Evolutionary conservation across 192 early-diverging fungal genomes (phyloP).

Genomic region (Chytriomyces confervae): DNA sequence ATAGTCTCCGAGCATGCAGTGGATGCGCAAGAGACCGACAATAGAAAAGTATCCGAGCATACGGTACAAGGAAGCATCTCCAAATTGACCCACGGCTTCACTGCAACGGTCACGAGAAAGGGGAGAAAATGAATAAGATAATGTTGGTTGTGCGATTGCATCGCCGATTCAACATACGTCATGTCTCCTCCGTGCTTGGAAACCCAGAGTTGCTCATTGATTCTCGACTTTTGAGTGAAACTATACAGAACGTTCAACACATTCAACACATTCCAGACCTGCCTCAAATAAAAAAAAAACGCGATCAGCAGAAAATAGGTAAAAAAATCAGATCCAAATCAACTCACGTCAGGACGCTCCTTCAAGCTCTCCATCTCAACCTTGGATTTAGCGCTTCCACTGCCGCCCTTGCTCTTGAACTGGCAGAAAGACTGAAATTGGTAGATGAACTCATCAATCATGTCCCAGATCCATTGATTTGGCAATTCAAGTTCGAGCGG

Average conservation of each 20-base stretch:
- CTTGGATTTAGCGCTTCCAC: slow-evolving; percentile 61
- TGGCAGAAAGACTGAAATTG: slow-evolving; percentile 98
- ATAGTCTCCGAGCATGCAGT: slow-evolving; percentile 96
- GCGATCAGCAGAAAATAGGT: too few species aligned
- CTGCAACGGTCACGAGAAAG: slow-evolving; percentile 29
- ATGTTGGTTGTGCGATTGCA: neutral
- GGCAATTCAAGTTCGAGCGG: slow-evolving; percentile 92
- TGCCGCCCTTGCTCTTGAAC: slow-evolving; percentile 85
- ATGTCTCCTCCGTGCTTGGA: slow-evolving; percentile 88
- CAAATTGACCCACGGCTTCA: slow-evolving; percentile 89
- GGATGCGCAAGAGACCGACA: slow-evolving; percentile 89
- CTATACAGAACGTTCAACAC: slow-evolving; percentile 97
- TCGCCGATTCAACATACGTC: slow-evolving; percentile 44
- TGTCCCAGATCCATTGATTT: slow-evolving; percentile 99
- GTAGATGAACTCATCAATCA: slow-evolving; percentile 99
- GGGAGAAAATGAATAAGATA: neutral
- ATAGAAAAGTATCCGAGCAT: slow-evolving; percentile 97
- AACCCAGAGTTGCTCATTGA: slow-evolving; percentile 91
- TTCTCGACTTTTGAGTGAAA: slow-evolving; percentile 92
- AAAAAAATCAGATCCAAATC: neutral
- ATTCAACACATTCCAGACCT: slow-evolving; percentile 95
- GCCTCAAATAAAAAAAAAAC: slow-evolving; percentile 33
- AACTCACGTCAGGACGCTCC: slow-evolving; percentile 69
- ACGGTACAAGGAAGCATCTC: slow-evolving; percentile 87
- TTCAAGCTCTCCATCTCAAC: slow-evolving; percentile 83